Base-by-base conservation (phyloP, 202 grass and related monocot species). In the Schoenoplectus tabernaemontani region DNA sequence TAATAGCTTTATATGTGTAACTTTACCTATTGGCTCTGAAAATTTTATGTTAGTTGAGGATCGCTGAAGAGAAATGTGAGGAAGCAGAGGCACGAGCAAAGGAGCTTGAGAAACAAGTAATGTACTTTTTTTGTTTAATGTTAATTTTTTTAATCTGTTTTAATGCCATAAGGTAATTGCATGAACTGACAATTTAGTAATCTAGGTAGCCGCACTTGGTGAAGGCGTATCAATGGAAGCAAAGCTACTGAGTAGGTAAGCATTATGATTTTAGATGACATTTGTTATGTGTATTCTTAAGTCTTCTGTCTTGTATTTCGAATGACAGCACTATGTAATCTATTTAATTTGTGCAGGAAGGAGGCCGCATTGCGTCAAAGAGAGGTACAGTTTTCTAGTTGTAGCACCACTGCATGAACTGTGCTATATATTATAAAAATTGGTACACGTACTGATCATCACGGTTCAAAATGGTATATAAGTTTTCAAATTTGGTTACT, bases 61-160 rank as follows among this genome's bases (percentile, higher is more conserved):
- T 86, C 91, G 90, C 96, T 88, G 96, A 99, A 91, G 90, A 91
- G 88, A 96, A 80, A 85, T 86, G 83, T 24, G 87, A 96, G 39
- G 92, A 99, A 89, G 92, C 96, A 0, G 96, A 99, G 71, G 90
- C 90, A 48, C 89, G 92, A 73, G 87, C 96, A 68, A 99, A 96
- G 79, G 92, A 99, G 71, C 90, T 99, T 91, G 92, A 96, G 85
- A 99, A 99, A 88, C 96, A 99, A 86, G 96, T 93, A 79, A 85
- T 63, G 59, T 78, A 79, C 66, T 12, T 53, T 65, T 83, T 47
- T 13, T 47, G 12, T 34, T 24, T 33, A 87, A 9, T 82, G 5
- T n/a, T n/a, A n/a, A n/a, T 38, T 32, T 17, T 58, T 54, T 42
- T 82, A n/a, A 39, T 43, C 4, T 46, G 16, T 57, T 58, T 23